Conservation (phyloP, 2,329 filamentous ascomycete species). For the Xylaria sp. region DNA sequence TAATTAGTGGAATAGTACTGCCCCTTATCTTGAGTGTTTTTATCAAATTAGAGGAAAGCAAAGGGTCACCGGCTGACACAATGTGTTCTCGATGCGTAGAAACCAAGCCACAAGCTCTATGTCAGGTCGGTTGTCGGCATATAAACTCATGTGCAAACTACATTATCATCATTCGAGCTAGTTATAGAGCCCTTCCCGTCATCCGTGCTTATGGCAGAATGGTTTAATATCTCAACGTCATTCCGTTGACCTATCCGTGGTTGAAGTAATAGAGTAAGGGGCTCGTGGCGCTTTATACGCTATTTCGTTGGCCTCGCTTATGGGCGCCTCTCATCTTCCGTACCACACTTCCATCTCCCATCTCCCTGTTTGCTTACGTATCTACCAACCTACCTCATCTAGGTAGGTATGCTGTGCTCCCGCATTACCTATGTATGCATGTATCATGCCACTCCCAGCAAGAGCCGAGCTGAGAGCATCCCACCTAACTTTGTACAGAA, state of each 20-base stretch:
- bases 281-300: constrained; percentile 12
- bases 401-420: constrained; percentile 2
- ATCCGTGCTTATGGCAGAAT: background rate
- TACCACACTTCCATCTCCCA: background rate
- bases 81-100: too few relatives aligned
- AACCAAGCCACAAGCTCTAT: too few relatives aligned
- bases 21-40: too few relatives aligned
- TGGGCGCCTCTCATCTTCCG: background rate
- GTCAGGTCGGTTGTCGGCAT: background rate
- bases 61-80: too few relatives aligned
- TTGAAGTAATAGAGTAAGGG: background rate
- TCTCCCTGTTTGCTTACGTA: background rate
- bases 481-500: background rate
- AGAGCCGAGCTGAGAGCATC: constrained; percentile 4
- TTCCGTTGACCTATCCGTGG: constrained; percentile 5
- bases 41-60: too few relatives aligned
- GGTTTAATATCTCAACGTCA: background rate
- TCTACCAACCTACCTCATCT: background rate
- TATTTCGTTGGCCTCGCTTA: constrained; percentile 15
- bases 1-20: too few relatives aligned
- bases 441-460: background rate
- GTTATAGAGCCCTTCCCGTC: background rate
- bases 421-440: background rate
- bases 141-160: background rate
- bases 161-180: background rate